A percentile compares a stretch with the other conserved stretches of the same genome.
phyloP scores from a whole-genome alignment of 257 asterid species.

The Solanum chaucha region DNA sequence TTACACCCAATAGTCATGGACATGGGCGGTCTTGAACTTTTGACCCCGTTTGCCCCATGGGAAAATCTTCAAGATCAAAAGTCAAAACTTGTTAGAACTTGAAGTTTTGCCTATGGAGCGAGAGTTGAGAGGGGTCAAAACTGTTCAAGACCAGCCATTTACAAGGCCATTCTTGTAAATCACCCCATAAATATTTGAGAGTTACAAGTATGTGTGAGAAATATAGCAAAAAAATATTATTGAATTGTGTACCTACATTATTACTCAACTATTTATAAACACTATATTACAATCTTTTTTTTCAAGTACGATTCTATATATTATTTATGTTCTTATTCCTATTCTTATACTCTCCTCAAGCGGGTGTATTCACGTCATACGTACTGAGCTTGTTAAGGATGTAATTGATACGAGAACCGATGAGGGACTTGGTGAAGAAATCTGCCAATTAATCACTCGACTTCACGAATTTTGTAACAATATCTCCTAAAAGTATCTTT shows the following conservation, averaged over 20 bases:
- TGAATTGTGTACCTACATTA: background rate
- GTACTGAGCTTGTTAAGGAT: background rate
- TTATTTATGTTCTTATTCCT: background rate
- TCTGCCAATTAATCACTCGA: background rate
- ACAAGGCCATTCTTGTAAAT: background rate
- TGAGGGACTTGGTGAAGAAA: background rate
- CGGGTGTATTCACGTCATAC: background rate
- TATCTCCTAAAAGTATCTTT: background rate
- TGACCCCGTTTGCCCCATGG: background rate
- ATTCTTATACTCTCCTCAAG: background rate
- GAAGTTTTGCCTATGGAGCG: background rate
- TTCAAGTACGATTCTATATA: background rate
- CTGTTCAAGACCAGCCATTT: background rate
- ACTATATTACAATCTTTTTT: background rate
- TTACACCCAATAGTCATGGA: background rate
- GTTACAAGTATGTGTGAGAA: background rate
- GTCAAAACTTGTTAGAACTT: background rate
- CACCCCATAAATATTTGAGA: background rate
- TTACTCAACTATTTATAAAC: background rate
- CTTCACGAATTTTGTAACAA: background rate
- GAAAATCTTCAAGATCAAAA: background rate
- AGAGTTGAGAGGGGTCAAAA: background rate
- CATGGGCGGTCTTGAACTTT: background rate
- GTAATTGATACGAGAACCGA: background rate
- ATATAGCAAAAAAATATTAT: background rate